Conservation (phyloP, 1,139 yeast genomes). For the Yamadazyma trypodendri region DNA sequence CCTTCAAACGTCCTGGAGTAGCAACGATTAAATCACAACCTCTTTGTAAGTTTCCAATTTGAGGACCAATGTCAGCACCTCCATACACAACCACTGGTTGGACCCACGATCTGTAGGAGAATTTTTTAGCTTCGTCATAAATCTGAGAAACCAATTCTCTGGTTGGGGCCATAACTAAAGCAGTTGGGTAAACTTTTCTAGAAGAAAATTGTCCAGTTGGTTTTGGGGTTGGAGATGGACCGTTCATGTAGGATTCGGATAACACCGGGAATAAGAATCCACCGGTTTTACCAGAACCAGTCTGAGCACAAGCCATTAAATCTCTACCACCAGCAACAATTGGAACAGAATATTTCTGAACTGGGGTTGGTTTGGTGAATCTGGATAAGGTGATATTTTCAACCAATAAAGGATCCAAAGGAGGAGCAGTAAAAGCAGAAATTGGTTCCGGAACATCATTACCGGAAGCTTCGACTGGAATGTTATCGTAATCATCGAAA, state of each 20-base stretch:
- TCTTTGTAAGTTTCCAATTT: slow-evolving; percentile 83
- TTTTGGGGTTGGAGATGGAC: slow-evolving; percentile 73
- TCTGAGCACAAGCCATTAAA: slow-evolving; percentile 99
- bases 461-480: slow-evolving; percentile 98
- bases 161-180: slow-evolving; percentile 95
- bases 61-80: slow-evolving; percentile 92
- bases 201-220: slow-evolving; percentile 56
- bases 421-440: slow-evolving; percentile 84
- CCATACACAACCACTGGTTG: slow-evolving; percentile 96
- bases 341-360: slow-evolving; percentile 97
- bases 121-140: slow-evolving; percentile 92
- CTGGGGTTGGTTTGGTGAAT: slow-evolving; percentile 96
- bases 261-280: slow-evolving; percentile 98
- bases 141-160: slow-evolving; percentile 98
- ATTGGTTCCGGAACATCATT: slow-evolving; percentile 94
- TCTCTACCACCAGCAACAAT: slow-evolving; percentile 95
- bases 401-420: slow-evolving; percentile 82
- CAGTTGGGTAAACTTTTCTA: slow-evolving; percentile 89
- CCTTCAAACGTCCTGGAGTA: slow-evolving; percentile 98
- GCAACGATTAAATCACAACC: slow-evolving; percentile 97
- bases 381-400: slow-evolving; percentile 86
- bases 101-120: slow-evolving; percentile 98
- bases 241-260: slow-evolving; percentile 84
- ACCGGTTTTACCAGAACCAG: slow-evolving; percentile 99
- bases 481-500: slow-evolving; percentile 96